These are phyloP conservation scores for Monosporascus cannonballus DNA, from an alignment of 2,329 filamentous ascomycete genomes.

Conservation along the genomic window DNA sequence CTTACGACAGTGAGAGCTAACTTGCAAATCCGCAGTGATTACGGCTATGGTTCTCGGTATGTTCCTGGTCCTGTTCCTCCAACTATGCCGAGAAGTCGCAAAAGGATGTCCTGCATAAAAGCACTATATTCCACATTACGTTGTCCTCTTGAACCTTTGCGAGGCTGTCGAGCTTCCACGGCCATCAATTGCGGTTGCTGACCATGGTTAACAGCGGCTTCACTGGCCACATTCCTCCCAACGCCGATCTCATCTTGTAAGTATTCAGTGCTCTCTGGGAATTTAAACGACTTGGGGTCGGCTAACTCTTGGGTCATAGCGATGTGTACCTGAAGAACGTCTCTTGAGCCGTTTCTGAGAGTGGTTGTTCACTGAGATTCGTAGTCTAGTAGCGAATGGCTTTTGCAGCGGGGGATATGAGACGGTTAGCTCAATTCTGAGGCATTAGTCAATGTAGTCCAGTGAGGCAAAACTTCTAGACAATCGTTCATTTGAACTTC, in stretches of 20 bases:
- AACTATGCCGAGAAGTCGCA: neutral
- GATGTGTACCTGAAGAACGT: conserved; percentile 23
- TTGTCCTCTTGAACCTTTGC: no score
- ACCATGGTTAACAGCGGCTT: conserved; percentile 14
- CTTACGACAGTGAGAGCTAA: conserved; percentile 6
- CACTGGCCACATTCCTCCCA: conserved; percentile 23
- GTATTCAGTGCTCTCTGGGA: conserved; percentile 5
- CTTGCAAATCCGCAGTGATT: conserved; percentile 19
- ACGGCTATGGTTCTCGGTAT: conserved; percentile 27
- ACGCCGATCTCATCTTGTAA: conserved; percentile 28
- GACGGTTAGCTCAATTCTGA: no score
- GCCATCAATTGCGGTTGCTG: neutral
- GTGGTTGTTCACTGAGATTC: no score
- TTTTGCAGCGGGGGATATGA: no score
- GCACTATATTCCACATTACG: no score
- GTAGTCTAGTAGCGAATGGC: no score
- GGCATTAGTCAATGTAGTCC: no score
- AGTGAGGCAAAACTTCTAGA: no score
- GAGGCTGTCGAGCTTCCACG: no score
- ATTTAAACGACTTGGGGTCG: neutral
- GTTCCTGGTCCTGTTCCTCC: conserved; percentile 3
- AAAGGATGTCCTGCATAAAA: neutral
- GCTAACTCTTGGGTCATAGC: conserved; percentile 10
- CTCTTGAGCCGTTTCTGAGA: neutral
- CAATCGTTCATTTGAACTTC: no score